Evolutionary conservation across 306 rosid species (phyloP).

Genomic region (Begonia fuchsioides): DNA sequence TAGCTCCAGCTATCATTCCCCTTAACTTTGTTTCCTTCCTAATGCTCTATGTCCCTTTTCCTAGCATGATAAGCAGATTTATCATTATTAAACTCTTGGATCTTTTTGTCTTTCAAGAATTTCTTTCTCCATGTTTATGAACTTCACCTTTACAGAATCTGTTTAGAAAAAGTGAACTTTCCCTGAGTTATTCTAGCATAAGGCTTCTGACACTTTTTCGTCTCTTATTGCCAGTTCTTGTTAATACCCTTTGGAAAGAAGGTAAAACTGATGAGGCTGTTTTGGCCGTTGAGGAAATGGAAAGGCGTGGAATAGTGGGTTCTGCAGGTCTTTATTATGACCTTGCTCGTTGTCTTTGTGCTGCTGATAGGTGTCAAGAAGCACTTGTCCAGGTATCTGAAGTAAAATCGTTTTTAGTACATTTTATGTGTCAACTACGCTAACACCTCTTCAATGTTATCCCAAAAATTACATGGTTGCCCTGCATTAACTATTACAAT

Average conservation of each 20-base stretch:
- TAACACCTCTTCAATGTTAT: no score
- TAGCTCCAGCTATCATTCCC: no score
- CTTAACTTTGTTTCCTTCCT: no score
- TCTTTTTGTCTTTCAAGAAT: not conserved
- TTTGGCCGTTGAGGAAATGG: conserved; percentile 59
- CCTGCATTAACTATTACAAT: no score
- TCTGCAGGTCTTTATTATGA: conserved; percentile 94
- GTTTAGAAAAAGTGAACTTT: not conserved
- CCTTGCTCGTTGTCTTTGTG: conserved; percentile 88
- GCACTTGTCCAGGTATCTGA: conserved; percentile 65
- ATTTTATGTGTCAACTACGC: not conserved
- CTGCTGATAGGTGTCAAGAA: conserved; percentile 77
- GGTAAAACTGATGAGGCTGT: conserved; percentile 75
- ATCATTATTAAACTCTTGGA: not conserved
- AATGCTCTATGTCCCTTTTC: no score
- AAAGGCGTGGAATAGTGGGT: conserved; percentile 80
- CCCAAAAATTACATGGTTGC: no score
- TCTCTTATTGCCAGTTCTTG: conserved; percentile 47
- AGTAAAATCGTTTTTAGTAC: not conserved
- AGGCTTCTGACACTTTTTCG: conserved; percentile 1
- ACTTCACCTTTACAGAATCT: no score
- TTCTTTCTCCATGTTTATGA: no score
- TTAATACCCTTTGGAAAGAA: conserved; percentile 74
- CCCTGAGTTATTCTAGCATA: not conserved
- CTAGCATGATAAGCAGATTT: no score